phyloP scores from a whole-genome alignment of 192 early-diverging fungal species.

The Lunasporangiospora selenospora region DNA sequence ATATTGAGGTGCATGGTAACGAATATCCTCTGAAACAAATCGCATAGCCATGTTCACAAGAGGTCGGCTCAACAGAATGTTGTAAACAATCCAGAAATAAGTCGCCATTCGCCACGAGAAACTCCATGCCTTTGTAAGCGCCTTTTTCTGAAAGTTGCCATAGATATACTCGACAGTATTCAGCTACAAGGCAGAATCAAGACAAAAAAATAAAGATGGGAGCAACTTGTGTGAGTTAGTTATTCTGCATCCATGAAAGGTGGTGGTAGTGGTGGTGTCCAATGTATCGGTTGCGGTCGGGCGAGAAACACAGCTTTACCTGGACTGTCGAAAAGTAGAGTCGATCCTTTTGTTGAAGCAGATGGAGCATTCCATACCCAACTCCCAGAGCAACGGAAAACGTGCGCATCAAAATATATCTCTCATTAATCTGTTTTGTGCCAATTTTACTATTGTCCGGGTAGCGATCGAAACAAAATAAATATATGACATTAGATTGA shows the following conservation, averaged over 20 bases:
- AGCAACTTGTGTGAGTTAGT: too few relatives aligned
- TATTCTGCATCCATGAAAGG: too few relatives aligned
- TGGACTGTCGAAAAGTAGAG: slow-evolving; percentile 29
- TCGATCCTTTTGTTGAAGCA: slow-evolving; percentile 34
- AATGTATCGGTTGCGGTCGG: too few relatives aligned
- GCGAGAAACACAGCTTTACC: too few relatives aligned
- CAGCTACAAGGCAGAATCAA: slow-evolving; percentile 1
- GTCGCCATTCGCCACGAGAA: slow-evolving; percentile 14
- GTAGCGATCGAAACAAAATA: too few relatives aligned
- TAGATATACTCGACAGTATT: slow-evolving; percentile 23
- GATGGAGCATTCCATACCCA: slow-evolving; percentile 10
- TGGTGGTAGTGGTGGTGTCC: too few relatives aligned
- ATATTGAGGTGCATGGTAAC: slow-evolving; percentile 29
- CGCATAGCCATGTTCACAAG: slow-evolving; percentile 20
- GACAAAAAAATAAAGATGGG: not conserved
- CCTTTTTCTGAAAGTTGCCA: slow-evolving; percentile 19
- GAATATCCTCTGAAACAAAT: slow-evolving; percentile 23
- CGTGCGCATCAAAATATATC: slow-evolving; percentile 25
- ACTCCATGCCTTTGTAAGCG: slow-evolving; percentile 3
- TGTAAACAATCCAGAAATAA: slow-evolving; percentile 35
- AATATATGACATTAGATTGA: not conserved
- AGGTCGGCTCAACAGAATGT: slow-evolving; percentile 26
- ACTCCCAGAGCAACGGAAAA: slow-evolving; percentile 19
- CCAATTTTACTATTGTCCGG: slow-evolving; percentile 23
- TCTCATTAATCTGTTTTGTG: slow-evolving; percentile 34